Evolutionary conservation across 495 filamentous ascomycete genomes (phyloP).

Genomic region (Hypomontagnella submonticulosa): DNA sequence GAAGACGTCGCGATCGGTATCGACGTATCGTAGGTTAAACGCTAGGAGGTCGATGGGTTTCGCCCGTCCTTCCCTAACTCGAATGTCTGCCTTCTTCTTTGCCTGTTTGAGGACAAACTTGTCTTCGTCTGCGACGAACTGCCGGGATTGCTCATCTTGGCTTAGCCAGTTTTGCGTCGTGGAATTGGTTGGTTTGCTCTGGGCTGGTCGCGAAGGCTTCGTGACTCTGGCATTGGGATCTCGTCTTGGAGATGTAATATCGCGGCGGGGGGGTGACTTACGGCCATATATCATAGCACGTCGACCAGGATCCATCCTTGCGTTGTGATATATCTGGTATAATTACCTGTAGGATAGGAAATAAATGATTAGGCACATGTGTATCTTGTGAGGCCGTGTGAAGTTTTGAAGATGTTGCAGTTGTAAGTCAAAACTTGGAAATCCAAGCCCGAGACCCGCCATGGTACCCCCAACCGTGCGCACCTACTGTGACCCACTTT

Average conservation of each 20-base stretch:
- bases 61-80: constrained; percentile 91
- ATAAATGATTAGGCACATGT: background rate
- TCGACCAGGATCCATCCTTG: constrained; percentile 58
- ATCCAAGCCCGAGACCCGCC: too few relatives aligned
- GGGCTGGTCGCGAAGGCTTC: constrained; percentile 53
- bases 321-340: background rate
- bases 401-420: too few relatives aligned
- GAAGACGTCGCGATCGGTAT: constrained; percentile 78
- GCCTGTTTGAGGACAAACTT: constrained; percentile 95
- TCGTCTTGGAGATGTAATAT: constrained; percentile 58
- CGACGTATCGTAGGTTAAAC: constrained; percentile 87
- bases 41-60: constrained; percentile 96
- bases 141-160: constrained; percentile 76
- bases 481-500: too few relatives aligned
- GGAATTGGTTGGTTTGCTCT: constrained; percentile 38
- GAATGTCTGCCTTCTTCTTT: constrained; percentile 97
- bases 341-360: background rate
- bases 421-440: too few relatives aligned
- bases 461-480: too few relatives aligned
- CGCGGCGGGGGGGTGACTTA: constrained; percentile 54
- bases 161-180: constrained; percentile 54
- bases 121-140: constrained; percentile 95
- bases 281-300: constrained; percentile 61
- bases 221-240: constrained; percentile 59
- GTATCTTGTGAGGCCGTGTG: background rate